A percentile compares a stretch with the other conserved stretches of the same genome.
phyloP scores from a whole-genome alignment of 169 alveolate genomes.

The Cryptosporidium sp. region DNA sequence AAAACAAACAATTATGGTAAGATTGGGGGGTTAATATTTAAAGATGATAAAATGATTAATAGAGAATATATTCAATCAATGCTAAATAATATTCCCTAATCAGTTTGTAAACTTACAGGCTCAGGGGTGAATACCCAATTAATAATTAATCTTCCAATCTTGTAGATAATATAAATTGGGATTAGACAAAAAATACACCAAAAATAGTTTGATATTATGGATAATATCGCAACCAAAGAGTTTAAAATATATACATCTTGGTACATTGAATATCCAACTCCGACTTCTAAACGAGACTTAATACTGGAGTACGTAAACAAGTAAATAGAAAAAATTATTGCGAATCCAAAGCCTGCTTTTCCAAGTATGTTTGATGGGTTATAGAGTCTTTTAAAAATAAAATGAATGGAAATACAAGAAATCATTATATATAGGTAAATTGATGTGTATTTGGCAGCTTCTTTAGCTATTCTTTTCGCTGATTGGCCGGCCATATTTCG shows the following conservation, averaged over 20 bases:
- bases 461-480: constrained; percentile 68
- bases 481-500: constrained; percentile 70
- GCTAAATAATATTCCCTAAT: neutral
- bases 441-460: constrained; percentile 48
- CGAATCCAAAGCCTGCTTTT: constrained; percentile 16
- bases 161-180: constrained; percentile 54
- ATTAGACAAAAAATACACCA: constrained; percentile 68
- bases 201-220: constrained; percentile 35
- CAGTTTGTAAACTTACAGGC: constrained; percentile 52
- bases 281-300: constrained; percentile 47
- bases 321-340: constrained; percentile 23
- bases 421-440: constrained; percentile 34
- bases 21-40: too few relatives aligned
- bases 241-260: constrained; percentile 73
- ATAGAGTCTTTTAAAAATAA: constrained; percentile 31
- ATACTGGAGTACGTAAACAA: constrained; percentile 44
- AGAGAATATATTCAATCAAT: neutral
- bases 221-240: constrained; percentile 35
- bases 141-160: constrained; percentile 13
- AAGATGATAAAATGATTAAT: neutral
- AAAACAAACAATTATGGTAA: too few relatives aligned
- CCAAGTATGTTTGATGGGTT: constrained; percentile 4
- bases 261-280: constrained; percentile 66
- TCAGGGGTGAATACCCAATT: constrained; percentile 77
- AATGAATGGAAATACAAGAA: constrained; percentile 8